A percentile compares a stretch with the other conserved stretches of the same genome.
These are phyloP conservation scores for Dunaliella sp. DNA, from an alignment of 139 green algal species.

Conservation along the genomic window DNA sequence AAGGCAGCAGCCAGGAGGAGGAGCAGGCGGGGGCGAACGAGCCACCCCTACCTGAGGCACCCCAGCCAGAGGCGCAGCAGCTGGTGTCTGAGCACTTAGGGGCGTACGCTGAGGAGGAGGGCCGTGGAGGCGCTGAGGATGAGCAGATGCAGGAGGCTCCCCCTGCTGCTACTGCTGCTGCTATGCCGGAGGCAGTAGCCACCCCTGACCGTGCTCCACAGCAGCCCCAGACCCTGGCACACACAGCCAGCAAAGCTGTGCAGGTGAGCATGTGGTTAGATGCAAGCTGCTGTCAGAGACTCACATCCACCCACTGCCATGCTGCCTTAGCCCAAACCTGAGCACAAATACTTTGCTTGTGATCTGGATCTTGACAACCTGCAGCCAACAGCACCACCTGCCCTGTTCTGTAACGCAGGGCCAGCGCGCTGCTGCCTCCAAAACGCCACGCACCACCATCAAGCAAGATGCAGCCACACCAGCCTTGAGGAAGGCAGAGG, in stretches of 20 bases:
- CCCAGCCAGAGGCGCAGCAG: not conserved
- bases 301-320: too few relatives aligned
- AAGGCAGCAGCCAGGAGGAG: not conserved
- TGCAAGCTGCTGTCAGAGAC: too few relatives aligned
- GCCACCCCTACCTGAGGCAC: not conserved
- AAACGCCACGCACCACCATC: not conserved
- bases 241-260: not conserved
- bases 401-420: too few relatives aligned
- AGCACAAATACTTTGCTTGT: too few relatives aligned
- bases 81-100: not conserved
- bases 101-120: too few relatives aligned
- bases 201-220: not conserved
- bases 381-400: too few relatives aligned
- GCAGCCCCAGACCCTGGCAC: not conserved
- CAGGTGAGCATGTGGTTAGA: too few relatives aligned
- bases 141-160: not conserved
- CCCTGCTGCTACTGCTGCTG: not conserved
- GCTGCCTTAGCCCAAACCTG: too few relatives aligned
- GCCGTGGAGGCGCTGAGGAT: too few relatives aligned
- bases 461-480: not conserved
- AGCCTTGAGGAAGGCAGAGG: not conserved
- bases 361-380: too few relatives aligned
- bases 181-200: too few relatives aligned
- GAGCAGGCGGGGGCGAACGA: not conserved
- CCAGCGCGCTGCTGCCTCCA: not conserved